phyloP scores from a whole-genome alignment of 768 basidiomycete species.

The Auricularia sp. region DNA sequence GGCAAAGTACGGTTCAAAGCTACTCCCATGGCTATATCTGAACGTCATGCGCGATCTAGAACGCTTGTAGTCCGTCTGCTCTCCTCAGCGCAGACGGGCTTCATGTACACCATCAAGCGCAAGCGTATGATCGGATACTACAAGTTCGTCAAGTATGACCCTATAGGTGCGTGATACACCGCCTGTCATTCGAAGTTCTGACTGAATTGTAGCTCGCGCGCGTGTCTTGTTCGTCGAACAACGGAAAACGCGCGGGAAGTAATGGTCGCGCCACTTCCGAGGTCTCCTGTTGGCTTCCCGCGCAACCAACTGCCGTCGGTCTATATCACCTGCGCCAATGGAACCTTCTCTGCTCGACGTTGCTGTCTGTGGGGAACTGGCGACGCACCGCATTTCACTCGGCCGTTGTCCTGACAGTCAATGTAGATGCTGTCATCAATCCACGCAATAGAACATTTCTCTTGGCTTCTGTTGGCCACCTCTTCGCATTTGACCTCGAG shows the following conservation, averaged over 20 bases:
- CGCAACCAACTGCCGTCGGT: background rate
- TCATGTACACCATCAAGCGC: slow-evolving; percentile 2
- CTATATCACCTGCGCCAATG: background rate
- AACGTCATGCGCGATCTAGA: background rate
- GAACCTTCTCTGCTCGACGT: too few species aligned
- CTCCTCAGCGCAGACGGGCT: background rate
- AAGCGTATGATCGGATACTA: background rate
- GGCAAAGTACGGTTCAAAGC: background rate
- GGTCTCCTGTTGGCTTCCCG: background rate
- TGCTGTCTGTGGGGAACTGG: too few species aligned
- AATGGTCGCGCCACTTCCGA: background rate
- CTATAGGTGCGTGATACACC: background rate
- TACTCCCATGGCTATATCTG: background rate
- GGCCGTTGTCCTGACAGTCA: too few species aligned
- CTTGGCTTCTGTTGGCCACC: too few species aligned
- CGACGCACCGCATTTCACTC: too few species aligned
- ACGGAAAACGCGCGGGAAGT: background rate
- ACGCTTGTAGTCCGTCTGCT: background rate
- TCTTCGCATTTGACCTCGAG: too few species aligned
- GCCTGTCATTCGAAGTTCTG: background rate
- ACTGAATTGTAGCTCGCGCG: background rate
- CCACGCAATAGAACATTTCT: too few species aligned
- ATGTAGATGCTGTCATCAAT: too few species aligned
- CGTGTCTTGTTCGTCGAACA: background rate
- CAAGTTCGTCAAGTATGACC: slow-evolving; percentile 1